Conservation (phyloP, 2,329 filamentous ascomycete species). For the Exophiala calicioides region DNA sequence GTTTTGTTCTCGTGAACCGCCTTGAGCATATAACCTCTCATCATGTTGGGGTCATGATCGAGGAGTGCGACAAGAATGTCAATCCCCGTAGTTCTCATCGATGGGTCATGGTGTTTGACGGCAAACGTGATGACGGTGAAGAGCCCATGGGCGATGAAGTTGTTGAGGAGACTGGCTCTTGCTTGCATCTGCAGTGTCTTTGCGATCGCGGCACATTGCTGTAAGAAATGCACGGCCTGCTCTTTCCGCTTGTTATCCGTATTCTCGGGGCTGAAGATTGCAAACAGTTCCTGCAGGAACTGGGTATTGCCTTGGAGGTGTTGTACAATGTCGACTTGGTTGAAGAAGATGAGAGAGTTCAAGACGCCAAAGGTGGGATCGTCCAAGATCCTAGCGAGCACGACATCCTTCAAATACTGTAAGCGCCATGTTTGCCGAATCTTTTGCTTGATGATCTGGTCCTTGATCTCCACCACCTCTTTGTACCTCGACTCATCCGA, state of each 20-base stretch:
- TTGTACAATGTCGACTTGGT: slow-evolving; percentile 96
- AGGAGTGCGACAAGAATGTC: slow-evolving; percentile 93
- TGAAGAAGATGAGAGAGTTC: slow-evolving; percentile 97
- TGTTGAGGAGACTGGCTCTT: slow-evolving; percentile 79
- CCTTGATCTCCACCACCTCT: slow-evolving; percentile 91
- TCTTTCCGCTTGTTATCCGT: slow-evolving; percentile 74
- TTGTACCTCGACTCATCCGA: slow-evolving; percentile 88
- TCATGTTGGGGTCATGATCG: slow-evolving; percentile 93
- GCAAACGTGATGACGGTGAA: slow-evolving; percentile 90
- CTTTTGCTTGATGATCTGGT: slow-evolving; percentile 77
- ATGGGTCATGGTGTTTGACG: slow-evolving; percentile 78
- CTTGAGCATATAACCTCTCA: slow-evolving; percentile 88
- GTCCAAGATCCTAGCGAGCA: slow-evolving; percentile 90
- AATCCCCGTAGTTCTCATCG: slow-evolving; percentile 85
- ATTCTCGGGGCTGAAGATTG: slow-evolving; percentile 71
- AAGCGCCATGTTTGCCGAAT: slow-evolving; percentile 96
- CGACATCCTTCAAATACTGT: slow-evolving; percentile 98
- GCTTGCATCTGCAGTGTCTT: slow-evolving; percentile 89
- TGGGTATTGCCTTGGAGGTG: slow-evolving; percentile 79
- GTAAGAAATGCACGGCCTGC: slow-evolving; percentile 92
- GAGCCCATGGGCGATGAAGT: slow-evolving; percentile 84
- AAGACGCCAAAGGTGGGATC: slow-evolving; percentile 97
- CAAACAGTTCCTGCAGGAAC: slow-evolving; percentile 84
- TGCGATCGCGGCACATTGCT: slow-evolving; percentile 90
- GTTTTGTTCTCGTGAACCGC: slow-evolving; percentile 84